Evolutionary conservation across 768 basidiomycete genomes (phyloP).

Genomic region (Suillus tomentosus): DNA sequence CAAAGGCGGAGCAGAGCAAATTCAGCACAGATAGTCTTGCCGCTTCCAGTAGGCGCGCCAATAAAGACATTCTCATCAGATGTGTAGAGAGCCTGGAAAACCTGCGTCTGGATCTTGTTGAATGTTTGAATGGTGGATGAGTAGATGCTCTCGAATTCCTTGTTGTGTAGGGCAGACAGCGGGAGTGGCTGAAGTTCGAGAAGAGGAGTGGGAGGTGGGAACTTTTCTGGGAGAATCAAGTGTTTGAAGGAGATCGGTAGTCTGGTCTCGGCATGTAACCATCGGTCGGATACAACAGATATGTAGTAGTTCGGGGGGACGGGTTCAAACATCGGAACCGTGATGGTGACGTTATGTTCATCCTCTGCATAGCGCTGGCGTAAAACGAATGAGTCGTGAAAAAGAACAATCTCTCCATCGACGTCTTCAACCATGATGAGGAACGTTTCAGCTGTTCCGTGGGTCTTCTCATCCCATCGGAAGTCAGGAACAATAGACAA

Average conservation of each 20-base stretch:
- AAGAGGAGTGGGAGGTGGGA: slow-evolving; percentile 89
- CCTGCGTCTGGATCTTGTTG: slow-evolving; percentile 99
- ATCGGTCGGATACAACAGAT: slow-evolving; percentile 90
- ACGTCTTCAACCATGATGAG: slow-evolving; percentile 95
- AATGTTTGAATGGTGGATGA: slow-evolving; percentile 78
- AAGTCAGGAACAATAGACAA: slow-evolving; percentile 97
- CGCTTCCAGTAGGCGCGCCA: slow-evolving; percentile 94
- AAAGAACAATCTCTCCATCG: slow-evolving; percentile 94
- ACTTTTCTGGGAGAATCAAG: slow-evolving; percentile 94
- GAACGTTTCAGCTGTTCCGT: slow-evolving; percentile 88
- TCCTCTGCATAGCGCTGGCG: slow-evolving; percentile 90
- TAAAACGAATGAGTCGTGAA: slow-evolving; percentile 91
- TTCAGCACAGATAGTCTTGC: slow-evolving; percentile 97
- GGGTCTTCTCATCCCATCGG: slow-evolving; percentile 95
- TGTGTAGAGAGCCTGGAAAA: slow-evolving; percentile 96
- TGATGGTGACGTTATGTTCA: slow-evolving; percentile 93
- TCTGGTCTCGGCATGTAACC: slow-evolving; percentile 94
- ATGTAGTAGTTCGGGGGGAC: slow-evolving; percentile 99
- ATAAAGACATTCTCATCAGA: slow-evolving; percentile 97
- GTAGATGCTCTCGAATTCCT: slow-evolving; percentile 89
- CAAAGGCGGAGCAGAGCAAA: slow-evolving; percentile 94
- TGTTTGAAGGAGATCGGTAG: slow-evolving; percentile 98
- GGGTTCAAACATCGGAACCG: slow-evolving; percentile 95
- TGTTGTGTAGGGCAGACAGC: slow-evolving; percentile 89
- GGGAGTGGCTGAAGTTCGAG: slow-evolving; percentile 93